Evolutionary conservation across 768 basidiomycete genomes (phyloP).

Genomic region (Chalciporus pseudorubinellus): DNA sequence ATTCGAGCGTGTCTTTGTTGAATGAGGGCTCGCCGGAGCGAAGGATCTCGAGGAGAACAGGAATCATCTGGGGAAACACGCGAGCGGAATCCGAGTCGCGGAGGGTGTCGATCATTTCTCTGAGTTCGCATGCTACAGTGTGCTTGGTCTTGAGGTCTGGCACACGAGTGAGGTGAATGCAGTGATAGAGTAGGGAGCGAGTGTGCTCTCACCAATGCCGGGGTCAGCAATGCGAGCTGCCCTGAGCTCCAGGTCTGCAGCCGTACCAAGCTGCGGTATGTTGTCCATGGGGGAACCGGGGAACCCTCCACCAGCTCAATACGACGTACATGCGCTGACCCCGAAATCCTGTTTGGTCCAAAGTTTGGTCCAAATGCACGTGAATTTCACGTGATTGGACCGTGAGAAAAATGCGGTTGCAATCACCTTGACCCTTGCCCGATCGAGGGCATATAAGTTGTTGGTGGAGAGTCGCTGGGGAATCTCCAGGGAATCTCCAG

Average conservation of each 20-base stretch:
- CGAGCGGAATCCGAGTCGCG: conserved; percentile 71
- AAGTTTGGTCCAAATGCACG: conserved; percentile 32
- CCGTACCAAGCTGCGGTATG: conserved; percentile 42
- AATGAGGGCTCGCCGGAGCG: conserved; percentile 65
- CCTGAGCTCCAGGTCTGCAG: conserved; percentile 65
- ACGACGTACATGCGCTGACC: conserved; percentile 13
- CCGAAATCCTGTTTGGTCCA: conserved; percentile 32
- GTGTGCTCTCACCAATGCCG: conserved; percentile 51
- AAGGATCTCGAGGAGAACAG: conserved; percentile 69
- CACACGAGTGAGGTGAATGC: conserved; percentile 1
- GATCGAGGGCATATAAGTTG: no score
- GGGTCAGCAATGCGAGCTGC: conserved; percentile 75
- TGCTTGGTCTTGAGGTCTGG: conserved; percentile 72
- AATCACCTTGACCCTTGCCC: no score
- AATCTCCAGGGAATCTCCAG: no score
- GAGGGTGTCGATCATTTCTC: conserved; percentile 78
- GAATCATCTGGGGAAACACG: conserved; percentile 69
- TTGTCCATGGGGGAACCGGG: conserved; percentile 39
- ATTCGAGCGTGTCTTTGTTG: conserved; percentile 65
- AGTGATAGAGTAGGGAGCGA: neutral
- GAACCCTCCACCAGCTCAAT: neutral
- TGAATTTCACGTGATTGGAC: conserved; percentile 30
- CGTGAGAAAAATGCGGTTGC: no score
- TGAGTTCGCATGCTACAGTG: conserved; percentile 69
- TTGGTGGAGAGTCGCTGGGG: no score